Conservation (phyloP, 176 grass and related monocot species). For the Chloris gayana region DNA sequence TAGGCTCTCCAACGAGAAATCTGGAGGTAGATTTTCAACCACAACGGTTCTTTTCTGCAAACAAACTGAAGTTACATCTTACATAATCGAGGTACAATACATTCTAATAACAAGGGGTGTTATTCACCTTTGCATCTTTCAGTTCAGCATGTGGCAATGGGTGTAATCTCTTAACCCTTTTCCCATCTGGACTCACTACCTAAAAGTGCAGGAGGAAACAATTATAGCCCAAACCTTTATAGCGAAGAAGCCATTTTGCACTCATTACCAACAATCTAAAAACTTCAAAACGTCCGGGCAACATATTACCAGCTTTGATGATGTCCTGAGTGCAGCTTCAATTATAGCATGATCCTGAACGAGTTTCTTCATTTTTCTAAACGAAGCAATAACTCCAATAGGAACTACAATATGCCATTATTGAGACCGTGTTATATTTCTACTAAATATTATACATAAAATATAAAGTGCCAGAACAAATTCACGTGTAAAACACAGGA, state of each 20-base stretch:
- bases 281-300: background rate
- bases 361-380: constrained; percentile 97
- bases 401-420: constrained; percentile 63
- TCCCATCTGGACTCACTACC: constrained; percentile 79
- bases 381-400: constrained; percentile 72
- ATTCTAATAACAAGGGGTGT: background rate
- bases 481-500: background rate
- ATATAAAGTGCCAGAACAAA: background rate
- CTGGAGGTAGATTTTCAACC: constrained; percentile 82
- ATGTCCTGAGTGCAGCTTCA: constrained; percentile 85
- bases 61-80: constrained; percentile 29
- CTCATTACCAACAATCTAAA: background rate
- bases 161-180: constrained; percentile 73
- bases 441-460: background rate
- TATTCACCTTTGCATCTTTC: constrained; percentile 57
- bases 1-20: constrained; percentile 69
- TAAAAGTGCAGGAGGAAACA: constrained; percentile 33
- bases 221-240: constrained; percentile 17
- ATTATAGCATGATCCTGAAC: constrained; percentile 62
- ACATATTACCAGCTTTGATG: constrained; percentile 70
- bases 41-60: constrained; percentile 68
- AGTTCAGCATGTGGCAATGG: constrained; percentile 51
- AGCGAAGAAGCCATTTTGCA: background rate
- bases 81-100: constrained; percentile 24
- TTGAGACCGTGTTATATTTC: constrained; percentile 19